These are phyloP conservation scores for Penicillium griseofulvum DNA, from an alignment of 2,329 filamentous ascomycete genomes.

Conservation along the genomic window DNA sequence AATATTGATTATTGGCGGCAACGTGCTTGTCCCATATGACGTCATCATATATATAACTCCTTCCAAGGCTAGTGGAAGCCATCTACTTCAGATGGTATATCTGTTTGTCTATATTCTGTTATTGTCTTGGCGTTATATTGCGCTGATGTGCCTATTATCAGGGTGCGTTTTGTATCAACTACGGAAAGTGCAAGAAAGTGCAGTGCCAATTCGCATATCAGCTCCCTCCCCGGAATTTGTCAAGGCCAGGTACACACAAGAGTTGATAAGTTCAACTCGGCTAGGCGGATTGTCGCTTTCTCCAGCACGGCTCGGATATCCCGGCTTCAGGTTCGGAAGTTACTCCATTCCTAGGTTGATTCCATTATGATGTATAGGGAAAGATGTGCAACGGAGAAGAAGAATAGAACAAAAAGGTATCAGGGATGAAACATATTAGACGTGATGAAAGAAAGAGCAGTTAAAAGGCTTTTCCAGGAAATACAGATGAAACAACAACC, in stretches of 20 bases:
- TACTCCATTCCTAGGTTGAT: neutral
- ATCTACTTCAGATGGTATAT: neutral
- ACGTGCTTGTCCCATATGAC: too few species aligned
- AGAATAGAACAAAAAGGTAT: constrained; percentile 2
- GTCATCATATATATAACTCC: too few species aligned
- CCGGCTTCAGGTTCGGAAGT: neutral
- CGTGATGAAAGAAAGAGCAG: neutral
- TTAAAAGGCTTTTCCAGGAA: neutral
- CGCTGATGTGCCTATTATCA: neutral
- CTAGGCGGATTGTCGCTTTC: neutral
- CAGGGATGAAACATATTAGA: neutral
- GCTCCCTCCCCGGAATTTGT: neutral
- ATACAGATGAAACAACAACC: constrained; percentile 4
- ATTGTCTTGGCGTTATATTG: neutral
- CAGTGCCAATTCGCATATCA: neutral
- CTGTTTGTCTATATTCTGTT: neutral
- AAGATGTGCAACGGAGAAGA: neutral
- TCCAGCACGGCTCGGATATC: neutral
- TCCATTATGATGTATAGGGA: neutral
- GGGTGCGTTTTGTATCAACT: neutral
- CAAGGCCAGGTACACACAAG: neutral
- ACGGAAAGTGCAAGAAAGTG: neutral
- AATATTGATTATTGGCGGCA: too few species aligned
- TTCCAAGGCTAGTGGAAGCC: too few species aligned
- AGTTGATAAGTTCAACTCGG: neutral